Base-by-base conservation (phyloP, 208 protist species). In the Trypanosoma boissoni region DNA sequence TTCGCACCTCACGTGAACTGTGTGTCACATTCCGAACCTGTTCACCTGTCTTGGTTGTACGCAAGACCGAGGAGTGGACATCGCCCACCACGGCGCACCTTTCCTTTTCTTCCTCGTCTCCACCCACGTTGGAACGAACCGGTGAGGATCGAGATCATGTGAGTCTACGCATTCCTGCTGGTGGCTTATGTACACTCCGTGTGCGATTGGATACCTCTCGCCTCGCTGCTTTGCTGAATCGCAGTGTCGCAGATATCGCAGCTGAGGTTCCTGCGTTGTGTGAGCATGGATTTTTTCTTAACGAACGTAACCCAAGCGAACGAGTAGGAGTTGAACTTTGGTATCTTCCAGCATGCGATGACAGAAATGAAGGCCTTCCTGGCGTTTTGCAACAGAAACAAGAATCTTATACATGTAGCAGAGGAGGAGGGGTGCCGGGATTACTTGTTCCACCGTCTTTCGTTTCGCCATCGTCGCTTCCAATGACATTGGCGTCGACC, bases 211-310 rank as follows among this genome's bases (percentile, higher is more conserved):
- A 92, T 60, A 57, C 72, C n/a, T 52, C 64, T 29, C 72, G 80
- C 10, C 75, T 86, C 12, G 78, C 82, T 31, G 67, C 75, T 24
- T 71, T 92, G 42, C 69, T 83, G 8, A 82, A 80, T 55, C 81
- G 74, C 43, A 74, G 81, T 64, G 81, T 74, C 16, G 44, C 31
- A 24, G 41, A 52, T n/a, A 9, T 68, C 3, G 20, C 34, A 1
- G 51, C 66, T 5, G 55, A 62, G 31, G 50, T 74, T 16, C 72
- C 73, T 14, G 37, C 70, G 9, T 52, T 92, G 23, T 80, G 64
- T 58, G 88, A 95, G 56, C 78, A 92, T 57, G 82, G 74, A 6
- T 73, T 78, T 41, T 55, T 95, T 6, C 68, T 89, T 23, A 89
- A 90, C 50, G 78, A 61, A 20, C 53, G 54, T 26, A 91, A 95